Percentiles rank a stretch among this genome's conserved stretches.
Evolutionary conservation across 148 eudicot species (phyloP).

Genomic region (Vaccinium corymbosum): DNA sequence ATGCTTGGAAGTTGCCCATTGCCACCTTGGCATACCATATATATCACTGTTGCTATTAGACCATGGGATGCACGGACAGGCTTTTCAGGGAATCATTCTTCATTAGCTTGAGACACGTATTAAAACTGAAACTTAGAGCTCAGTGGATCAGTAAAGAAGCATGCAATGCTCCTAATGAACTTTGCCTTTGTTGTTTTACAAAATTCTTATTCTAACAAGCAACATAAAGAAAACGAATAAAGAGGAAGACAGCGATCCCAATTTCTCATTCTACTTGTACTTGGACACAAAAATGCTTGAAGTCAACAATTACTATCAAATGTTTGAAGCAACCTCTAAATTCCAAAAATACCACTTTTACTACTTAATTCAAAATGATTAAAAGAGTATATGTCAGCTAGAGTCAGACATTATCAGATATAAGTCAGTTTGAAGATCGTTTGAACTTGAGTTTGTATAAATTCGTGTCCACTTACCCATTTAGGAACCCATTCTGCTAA

Average conservation of each 20-base stretch:
- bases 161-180: neutral
- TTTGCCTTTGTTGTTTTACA: neutral
- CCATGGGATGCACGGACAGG: neutral
- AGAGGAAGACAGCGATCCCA: neutral
- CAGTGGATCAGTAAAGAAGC: neutral
- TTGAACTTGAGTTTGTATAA: neutral
- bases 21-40: neutral
- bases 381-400: constrained; percentile 2
- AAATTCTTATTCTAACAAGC: neutral
- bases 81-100: neutral
- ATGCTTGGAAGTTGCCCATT: neutral
- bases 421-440: neutral
- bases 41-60: neutral
- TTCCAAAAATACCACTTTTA: neutral
- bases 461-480: constrained; percentile 53
- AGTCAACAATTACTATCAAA: neutral
- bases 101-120: neutral
- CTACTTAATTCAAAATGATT: neutral
- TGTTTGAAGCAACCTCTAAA: neutral
- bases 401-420: neutral
- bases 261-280: neutral
- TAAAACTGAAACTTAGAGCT: neutral
- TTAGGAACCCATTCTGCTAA: constrained; percentile 61
- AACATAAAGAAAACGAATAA: neutral
- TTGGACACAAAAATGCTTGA: neutral